Base-by-base conservation (phyloP, 352 stramenopile species). In the Saprolegnia diclina region DNA sequence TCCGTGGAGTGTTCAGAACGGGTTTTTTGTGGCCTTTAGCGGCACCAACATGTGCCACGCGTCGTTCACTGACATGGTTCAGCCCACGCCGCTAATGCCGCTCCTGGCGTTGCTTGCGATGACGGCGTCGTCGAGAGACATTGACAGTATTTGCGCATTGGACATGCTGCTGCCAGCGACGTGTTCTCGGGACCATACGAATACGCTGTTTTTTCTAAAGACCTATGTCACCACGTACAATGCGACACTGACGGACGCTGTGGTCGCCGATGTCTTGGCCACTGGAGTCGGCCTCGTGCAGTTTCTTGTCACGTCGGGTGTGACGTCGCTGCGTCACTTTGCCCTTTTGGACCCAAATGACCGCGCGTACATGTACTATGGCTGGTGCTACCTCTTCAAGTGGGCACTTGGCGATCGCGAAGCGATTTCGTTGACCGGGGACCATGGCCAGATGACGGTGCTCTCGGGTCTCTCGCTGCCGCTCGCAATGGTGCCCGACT, bases 361-460 rank as follows among this genome's bases (percentile, higher is more conserved):
- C 24, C 42, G 26, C 10, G 50, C 46, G 5, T 67, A 40, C 38
- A 19, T 19, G 6, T 67, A 61, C 26, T 24, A 56, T 48, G 32
- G 46, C 5, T 67, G 62, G 62, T 48, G 29, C 37, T 56, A 35
- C 18, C 21, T 67, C 18, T 59, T 56, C 35, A n/a, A 18, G 6
- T 67, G 62, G 62, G 50, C 29, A 21, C 18, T 48, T 29, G 62
- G 62, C 1, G 24, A 48, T 7, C 62, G 45, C 7, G 62, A 67
- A 67, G 62, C 59, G 22, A 40, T 67, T 10, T 59, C 62, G 18
- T 48, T 67, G 64, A 0, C 26, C 35, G 62, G 62, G 7, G 62
- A 67, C 1, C 22, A 21, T 59, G 62, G 50, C 6, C 19, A 18
- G 6, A 55, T 67, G 11, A 50, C 62, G 9, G 35, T 32, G 3